Percentiles rank a stretch among this genome's conserved stretches.
Conservation (phyloP, 768 basidiomycete genomes). For the Pleurotus pulmonarius region DNA sequence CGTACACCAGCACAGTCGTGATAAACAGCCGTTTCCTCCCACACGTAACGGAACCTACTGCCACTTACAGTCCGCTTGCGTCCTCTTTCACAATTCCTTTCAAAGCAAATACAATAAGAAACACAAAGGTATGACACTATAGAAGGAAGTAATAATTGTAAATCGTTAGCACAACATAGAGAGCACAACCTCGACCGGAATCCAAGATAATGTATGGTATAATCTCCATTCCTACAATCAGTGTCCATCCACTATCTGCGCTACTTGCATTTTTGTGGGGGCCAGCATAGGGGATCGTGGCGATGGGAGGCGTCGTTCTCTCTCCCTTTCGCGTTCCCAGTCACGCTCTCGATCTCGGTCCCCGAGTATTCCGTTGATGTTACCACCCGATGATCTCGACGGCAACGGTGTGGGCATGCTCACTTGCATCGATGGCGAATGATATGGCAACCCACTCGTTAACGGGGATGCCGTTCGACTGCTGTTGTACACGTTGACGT, state of each 20-base stretch:
- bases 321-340: constrained; percentile 16
- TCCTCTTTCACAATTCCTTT: constrained; percentile 5
- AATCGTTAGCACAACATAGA: not conserved
- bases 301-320: constrained; percentile 8
- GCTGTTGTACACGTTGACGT: constrained; percentile 10
- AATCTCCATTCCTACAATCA: constrained; percentile 12
- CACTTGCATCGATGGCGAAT: constrained; percentile 18
- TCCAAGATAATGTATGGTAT: constrained; percentile 1
- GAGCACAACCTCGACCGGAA: not conserved
- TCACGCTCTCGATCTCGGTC: constrained; percentile 24
- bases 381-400: constrained; percentile 7
- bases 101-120: not conserved
- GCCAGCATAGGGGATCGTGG: constrained; percentile 20
- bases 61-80: not conserved
- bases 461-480: constrained; percentile 31
- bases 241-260: constrained; percentile 38
- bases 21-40: not conserved
- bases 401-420: constrained; percentile 11
- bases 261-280: constrained; percentile 39
- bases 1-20: not conserved
- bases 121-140: not conserved
- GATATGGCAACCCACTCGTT: constrained; percentile 14
- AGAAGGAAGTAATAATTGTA: constrained; percentile 4
- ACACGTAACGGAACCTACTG: constrained; percentile 1
- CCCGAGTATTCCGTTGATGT: constrained; percentile 9